Evolutionary conservation across 2,329 filamentous ascomycete species (phyloP), one percentile per base, ranked within the genome.

Genomic region (Verticillium isaacii): DNA sequence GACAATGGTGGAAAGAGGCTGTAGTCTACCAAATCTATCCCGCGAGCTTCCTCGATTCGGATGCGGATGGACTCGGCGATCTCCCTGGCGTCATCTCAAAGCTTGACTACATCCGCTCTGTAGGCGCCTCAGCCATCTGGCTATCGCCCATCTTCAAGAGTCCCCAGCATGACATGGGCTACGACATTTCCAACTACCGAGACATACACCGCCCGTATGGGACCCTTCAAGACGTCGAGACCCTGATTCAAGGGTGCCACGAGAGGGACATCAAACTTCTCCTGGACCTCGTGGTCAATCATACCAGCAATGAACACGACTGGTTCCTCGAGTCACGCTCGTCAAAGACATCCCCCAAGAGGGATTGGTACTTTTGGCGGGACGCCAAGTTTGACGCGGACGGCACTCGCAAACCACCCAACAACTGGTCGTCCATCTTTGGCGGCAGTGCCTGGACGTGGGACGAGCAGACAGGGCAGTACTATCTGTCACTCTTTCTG

Each of bases 161-260:
- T 36, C 85, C 85, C 0, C 81, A 85, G 63, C 71, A 81, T 52
- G 87, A 89, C 60, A 86, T 88, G 84, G 87, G 86, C 2, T 89
- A 89, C 68, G 87, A 89, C 66, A 82, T 89, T 50, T 80, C 81
- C 0, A 81, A 90, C 69, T 90, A 90, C 63, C 62, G 68, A 3
- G 66, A 68, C 32, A 71, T 71, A 5, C 64, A 71, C 15, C 57
- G 45, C 1, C 82, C 81, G 5, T 91, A 90, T 65, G 89, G 89
- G 2, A 87, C 85, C 1, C 74, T 91, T 17, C 74, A 78, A 60
- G 88, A 92, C 70, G 84, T 90, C 54, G 85, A 91, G 41, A 70
- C 75, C 0, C 71, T 91, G 41, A 87, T 90, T 57, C 67, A 80
- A 17, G 83, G 82, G 1, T 83, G 83, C 59, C 86, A 90, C 64